phyloP scores from a whole-genome alignment of 495 filamentous ascomycete genomes.

The Coniosporium apollinis region DNA sequence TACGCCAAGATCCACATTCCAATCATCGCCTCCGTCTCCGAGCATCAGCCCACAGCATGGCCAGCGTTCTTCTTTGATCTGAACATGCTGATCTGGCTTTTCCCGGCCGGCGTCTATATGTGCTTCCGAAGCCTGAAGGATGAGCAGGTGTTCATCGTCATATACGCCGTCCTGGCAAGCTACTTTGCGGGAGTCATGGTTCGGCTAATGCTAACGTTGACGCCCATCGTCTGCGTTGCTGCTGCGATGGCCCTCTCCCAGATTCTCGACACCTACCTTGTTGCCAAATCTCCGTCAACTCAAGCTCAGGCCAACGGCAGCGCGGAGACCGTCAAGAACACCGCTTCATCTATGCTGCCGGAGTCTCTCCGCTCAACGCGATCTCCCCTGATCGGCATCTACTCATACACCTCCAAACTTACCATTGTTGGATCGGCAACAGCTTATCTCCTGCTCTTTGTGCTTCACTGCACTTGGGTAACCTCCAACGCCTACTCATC shows the following conservation, averaged over 20 bases:
- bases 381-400: constrained; percentile 66
- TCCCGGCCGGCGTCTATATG: constrained; percentile 96
- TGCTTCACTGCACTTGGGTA: constrained; percentile 97
- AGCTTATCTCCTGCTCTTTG: constrained; percentile 78
- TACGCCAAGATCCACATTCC: constrained; percentile 99
- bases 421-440: constrained; percentile 53
- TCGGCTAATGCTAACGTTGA: constrained; percentile 92
- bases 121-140: constrained; percentile 88
- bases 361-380: constrained; percentile 49
- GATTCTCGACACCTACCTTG: constrained; percentile 74
- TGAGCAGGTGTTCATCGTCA: constrained; percentile 96
- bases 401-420: constrained; percentile 61
- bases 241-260: constrained; percentile 80
- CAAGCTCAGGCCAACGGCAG: constrained; percentile 34
- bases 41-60: constrained; percentile 99
- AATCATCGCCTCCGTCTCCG: constrained; percentile 97
- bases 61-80: constrained; percentile 99
- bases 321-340: constrained; percentile 21
- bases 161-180: constrained; percentile 85
- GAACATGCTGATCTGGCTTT: constrained; percentile 96
- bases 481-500: constrained; percentile 98
- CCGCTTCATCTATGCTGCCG: constrained; percentile 20
- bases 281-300: constrained; percentile 32
- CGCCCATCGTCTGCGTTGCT: constrained; percentile 89
- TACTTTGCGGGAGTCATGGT: constrained; percentile 99